Percentiles rank a stretch among this genome's conserved stretches.
phyloP scores from a whole-genome alignment of 2,329 filamentous ascomycete species.

The Colletotrichum gigasporum region DNA sequence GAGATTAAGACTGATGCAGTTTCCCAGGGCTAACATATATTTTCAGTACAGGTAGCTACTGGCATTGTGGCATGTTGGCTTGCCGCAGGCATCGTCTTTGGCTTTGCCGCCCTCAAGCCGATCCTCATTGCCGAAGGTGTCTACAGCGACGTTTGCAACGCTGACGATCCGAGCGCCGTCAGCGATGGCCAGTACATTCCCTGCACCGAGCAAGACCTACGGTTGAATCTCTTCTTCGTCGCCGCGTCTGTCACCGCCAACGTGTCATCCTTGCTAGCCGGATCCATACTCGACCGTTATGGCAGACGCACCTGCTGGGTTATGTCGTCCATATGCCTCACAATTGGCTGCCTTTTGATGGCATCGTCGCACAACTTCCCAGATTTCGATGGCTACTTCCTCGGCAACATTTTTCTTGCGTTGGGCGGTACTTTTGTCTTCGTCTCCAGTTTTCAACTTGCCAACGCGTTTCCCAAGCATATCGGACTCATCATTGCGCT shows the following conservation, averaged over 20 bases:
- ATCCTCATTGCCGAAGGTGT: constrained; percentile 78
- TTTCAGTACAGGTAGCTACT: constrained; percentile 73
- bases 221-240: constrained; percentile 91
- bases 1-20: not conserved
- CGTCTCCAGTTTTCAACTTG: constrained; percentile 84
- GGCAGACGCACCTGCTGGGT: constrained; percentile 83
- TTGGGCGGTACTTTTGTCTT: constrained; percentile 86
- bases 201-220: constrained; percentile 58
- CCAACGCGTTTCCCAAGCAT: constrained; percentile 81
- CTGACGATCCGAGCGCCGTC: constrained; percentile 30
- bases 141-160: constrained; percentile 70
- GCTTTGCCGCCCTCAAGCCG: constrained; percentile 88
- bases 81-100: constrained; percentile 81
- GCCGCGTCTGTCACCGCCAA: constrained; percentile 89
- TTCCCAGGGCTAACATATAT: not conserved
- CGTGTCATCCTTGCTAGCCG: constrained; percentile 84
- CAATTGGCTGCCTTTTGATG: constrained; percentile 75
- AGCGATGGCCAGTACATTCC: constrained; percentile 40
- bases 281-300: constrained; percentile 83
- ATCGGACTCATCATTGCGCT: constrained; percentile 81
- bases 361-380: constrained; percentile 70
- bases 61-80: constrained; percentile 80
- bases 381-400: constrained; percentile 76
- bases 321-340: constrained; percentile 74
- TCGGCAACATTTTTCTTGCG: constrained; percentile 79